Conservation (phyloP, 768 basidiomycete genomes). For the Paxillus rubicundulus region DNA sequence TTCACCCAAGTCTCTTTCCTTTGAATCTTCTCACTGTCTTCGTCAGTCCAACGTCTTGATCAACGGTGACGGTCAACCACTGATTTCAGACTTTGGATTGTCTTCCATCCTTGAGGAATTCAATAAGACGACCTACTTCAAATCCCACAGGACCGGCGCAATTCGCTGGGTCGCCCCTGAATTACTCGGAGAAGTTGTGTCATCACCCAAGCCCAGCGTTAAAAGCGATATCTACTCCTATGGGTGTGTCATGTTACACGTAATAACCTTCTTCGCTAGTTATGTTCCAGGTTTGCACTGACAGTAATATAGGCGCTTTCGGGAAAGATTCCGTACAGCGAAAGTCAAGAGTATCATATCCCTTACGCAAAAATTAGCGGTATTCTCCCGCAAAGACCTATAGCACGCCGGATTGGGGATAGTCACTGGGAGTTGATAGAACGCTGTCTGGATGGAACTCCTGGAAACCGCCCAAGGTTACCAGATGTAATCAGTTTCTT, state of each 20-base stretch:
- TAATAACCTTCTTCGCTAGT: background rate
- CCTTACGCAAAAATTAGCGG: background rate
- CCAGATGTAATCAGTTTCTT: background rate
- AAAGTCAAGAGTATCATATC: too few species aligned
- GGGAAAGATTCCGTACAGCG: too few species aligned
- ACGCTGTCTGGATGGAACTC: constrained; percentile 2
- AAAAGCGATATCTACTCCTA: constrained; percentile 21
- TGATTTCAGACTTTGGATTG: constrained; percentile 40
- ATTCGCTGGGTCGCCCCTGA: constrained; percentile 18
- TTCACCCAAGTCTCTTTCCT: background rate
- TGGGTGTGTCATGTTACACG: constrained; percentile 22
- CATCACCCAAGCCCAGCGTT: background rate
- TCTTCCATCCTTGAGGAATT: constrained; percentile 39
- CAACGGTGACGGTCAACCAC: background rate
- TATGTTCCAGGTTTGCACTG: too few species aligned
- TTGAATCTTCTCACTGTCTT: background rate
- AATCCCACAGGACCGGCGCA: constrained; percentile 6
- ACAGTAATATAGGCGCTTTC: too few species aligned
- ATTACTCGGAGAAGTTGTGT: constrained; percentile 1
- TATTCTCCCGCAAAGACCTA: background rate
- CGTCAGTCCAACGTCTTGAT: constrained; percentile 9
- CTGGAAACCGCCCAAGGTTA: background rate
- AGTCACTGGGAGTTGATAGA: constrained; percentile 4
- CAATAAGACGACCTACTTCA: constrained; percentile 23
- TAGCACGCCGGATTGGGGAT: background rate